These are phyloP conservation scores for Triticum timopheevii DNA, from an alignment of 176 grass and related monocot species.

Conservation along the genomic window DNA sequence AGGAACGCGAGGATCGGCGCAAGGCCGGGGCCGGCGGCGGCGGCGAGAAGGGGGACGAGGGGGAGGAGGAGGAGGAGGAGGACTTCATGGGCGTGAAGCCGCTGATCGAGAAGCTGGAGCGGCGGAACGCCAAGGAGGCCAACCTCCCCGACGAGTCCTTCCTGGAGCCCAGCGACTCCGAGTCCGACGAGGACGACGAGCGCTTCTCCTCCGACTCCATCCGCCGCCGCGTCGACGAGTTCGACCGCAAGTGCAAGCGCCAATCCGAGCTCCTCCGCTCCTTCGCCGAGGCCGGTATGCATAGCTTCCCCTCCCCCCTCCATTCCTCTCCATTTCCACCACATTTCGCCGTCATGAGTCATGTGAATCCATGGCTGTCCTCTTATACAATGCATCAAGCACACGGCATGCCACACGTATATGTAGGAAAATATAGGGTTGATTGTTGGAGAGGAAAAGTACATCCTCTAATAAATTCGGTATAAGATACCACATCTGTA, in stretches of 20 bases:
- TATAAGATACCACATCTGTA: too few relatives aligned
- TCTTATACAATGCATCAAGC: too few relatives aligned
- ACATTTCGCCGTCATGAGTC: not conserved
- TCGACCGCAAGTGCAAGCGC: constrained; percentile 79
- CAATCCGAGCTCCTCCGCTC: constrained; percentile 59
- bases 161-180: constrained; percentile 83
- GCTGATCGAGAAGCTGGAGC: constrained; percentile 75
- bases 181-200: constrained; percentile 85
- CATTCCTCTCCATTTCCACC: not conserved
- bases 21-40: not conserved
- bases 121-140: constrained; percentile 36
- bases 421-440: too few relatives aligned
- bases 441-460: too few relatives aligned
- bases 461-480: too few relatives aligned
- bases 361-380: too few relatives aligned
- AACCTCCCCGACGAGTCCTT: constrained; percentile 27
- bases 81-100: constrained; percentile 76
- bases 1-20: constrained; percentile 38
- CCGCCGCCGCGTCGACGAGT: constrained; percentile 61
- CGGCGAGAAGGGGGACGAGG: constrained; percentile 42
- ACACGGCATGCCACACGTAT: too few relatives aligned
- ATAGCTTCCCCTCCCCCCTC: not conserved
- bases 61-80: constrained; percentile 52
- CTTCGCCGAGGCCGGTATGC: constrained; percentile 75
- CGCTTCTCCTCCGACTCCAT: constrained; percentile 56